Conservation (phyloP, 169 alveolate genomes). For the Plasmodium vivax region DNA sequence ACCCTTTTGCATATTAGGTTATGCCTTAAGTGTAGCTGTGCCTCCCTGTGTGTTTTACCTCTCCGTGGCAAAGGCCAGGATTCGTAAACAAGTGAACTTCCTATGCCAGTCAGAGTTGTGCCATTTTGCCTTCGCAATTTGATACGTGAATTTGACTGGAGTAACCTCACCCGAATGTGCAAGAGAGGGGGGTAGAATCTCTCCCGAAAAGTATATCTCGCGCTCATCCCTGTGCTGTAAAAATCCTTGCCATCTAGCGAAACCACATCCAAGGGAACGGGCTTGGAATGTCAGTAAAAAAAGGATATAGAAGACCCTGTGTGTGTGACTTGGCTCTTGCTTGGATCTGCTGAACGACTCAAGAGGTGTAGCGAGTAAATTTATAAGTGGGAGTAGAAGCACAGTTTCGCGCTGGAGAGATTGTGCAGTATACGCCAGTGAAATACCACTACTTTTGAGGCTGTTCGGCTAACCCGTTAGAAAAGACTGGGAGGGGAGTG, state of each 20-base stretch:
- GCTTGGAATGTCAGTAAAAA: slow-evolving; percentile 90
- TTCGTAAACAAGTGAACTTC: neutral
- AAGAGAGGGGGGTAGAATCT: slow-evolving; percentile 87
- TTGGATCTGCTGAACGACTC: neutral
- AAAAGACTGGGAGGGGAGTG: neutral
- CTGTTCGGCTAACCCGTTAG: neutral
- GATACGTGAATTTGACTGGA: neutral
- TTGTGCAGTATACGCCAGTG: neutral
- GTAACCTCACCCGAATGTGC: neutral
- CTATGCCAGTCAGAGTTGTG: neutral
- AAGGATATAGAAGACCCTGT: slow-evolving; percentile 91
- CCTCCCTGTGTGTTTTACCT: slow-evolving; percentile 78
- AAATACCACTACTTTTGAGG: neutral
- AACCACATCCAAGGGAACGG: slow-evolving; percentile 94
- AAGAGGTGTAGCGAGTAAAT: neutral
- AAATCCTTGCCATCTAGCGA: slow-evolving; percentile 91
- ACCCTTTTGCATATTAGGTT: neutral
- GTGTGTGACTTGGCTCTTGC: neutral
- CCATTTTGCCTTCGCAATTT: neutral
- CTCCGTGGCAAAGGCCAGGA: neutral
- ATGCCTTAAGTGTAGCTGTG: neutral
- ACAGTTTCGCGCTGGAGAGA: neutral
- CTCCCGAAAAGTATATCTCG: slow-evolving; percentile 90
- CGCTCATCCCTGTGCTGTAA: slow-evolving; percentile 78
- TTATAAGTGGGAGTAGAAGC: neutral